phyloP scores from a whole-genome alignment of 2,329 filamentous ascomycete genomes.

The Aspergillus hortae region DNA sequence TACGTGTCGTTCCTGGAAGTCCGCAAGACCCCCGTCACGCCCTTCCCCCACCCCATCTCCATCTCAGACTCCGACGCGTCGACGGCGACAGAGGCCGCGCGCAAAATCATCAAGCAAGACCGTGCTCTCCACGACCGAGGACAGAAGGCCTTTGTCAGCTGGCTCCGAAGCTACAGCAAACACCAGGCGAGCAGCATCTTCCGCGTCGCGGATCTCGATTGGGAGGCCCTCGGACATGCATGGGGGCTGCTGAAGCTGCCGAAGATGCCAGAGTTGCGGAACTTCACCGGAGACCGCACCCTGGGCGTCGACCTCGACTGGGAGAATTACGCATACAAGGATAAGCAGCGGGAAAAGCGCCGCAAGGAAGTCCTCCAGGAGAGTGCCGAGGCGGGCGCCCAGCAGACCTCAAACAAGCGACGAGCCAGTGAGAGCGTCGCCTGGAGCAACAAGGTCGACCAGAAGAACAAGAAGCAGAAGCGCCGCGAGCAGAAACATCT shows the following conservation, averaged over 20 bases:
- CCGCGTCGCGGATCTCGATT: slow-evolving; percentile 74
- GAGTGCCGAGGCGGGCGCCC: slow-evolving; percentile 36
- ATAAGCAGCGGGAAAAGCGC: slow-evolving; percentile 66
- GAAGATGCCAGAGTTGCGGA: slow-evolving; percentile 86
- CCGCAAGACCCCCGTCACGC: slow-evolving; percentile 76
- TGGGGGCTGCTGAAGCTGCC: slow-evolving; percentile 87
- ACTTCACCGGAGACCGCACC: slow-evolving; percentile 65
- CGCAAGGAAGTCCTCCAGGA: slow-evolving; percentile 56
- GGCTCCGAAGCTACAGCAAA: slow-evolving; percentile 86
- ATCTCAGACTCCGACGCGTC: slow-evolving; percentile 62
- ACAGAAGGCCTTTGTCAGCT: slow-evolving; percentile 87
- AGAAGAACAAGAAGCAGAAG: slow-evolving; percentile 59
- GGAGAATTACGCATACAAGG: slow-evolving; percentile 66
- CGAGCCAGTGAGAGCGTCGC: slow-evolving; percentile 59
- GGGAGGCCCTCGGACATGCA: slow-evolving; percentile 72
- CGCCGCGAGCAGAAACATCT: slow-evolving; percentile 63
- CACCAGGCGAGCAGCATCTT: slow-evolving; percentile 93
- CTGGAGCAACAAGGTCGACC: slow-evolving; percentile 69
- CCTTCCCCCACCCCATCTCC: slow-evolving; percentile 56
- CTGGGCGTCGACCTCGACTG: slow-evolving; percentile 59
- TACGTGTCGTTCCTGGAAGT: slow-evolving; percentile 85
- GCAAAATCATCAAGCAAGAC: slow-evolving; percentile 54
- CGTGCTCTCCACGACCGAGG: slow-evolving; percentile 78
- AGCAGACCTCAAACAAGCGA: slow-evolving; percentile 49
- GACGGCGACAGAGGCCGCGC: slow-evolving; percentile 57